Conservation (phyloP, 2,329 filamentous ascomycete genomes). For the Fusarium sambucinum region DNA sequence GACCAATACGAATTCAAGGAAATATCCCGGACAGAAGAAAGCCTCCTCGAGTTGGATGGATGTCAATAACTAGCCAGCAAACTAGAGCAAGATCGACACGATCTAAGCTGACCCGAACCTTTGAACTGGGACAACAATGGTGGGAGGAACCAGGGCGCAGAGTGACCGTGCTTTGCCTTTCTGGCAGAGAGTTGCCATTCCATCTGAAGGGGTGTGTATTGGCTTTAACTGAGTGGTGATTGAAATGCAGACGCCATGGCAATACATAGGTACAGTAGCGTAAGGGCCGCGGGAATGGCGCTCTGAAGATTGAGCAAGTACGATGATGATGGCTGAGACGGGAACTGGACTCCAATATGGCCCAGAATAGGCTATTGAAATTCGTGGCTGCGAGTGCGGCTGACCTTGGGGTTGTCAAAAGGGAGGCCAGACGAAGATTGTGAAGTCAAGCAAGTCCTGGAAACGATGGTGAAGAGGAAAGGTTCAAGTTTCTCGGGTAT, state of each 20-base stretch:
- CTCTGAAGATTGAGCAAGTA: slow-evolving; percentile 14
- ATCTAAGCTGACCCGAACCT: slow-evolving; percentile 34
- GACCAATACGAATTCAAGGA: background rate
- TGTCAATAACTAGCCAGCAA: slow-evolving; percentile 5
- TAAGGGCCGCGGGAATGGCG: slow-evolving; percentile 33
- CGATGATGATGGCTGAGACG: slow-evolving; percentile 5
- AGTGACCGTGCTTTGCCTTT: slow-evolving; percentile 5
- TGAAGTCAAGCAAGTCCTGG: background rate
- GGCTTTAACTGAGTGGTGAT: slow-evolving; percentile 8
- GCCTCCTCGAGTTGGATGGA: background rate
- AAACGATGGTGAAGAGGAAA: background rate
- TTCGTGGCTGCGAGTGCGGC: background rate
- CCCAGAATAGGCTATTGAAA: background rate
- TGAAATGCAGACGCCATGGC: slow-evolving; percentile 35
- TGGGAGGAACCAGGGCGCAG: slow-evolving; percentile 6
- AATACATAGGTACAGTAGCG: background rate
- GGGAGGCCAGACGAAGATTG: background rate
- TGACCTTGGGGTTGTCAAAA: background rate
- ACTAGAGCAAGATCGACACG: slow-evolving; percentile 12
- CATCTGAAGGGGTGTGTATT: slow-evolving; percentile 30
- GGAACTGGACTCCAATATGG: background rate
- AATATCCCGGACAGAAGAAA: background rate
- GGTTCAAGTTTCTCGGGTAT: background rate
- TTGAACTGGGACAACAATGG: slow-evolving; percentile 22
- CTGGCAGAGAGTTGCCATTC: slow-evolving; percentile 32